A percentile compares a stretch with the other conserved stretches of the same genome.
Evolutionary conservation across 345 rosid species (phyloP).

Genomic region (Lepidium didymum): DNA sequence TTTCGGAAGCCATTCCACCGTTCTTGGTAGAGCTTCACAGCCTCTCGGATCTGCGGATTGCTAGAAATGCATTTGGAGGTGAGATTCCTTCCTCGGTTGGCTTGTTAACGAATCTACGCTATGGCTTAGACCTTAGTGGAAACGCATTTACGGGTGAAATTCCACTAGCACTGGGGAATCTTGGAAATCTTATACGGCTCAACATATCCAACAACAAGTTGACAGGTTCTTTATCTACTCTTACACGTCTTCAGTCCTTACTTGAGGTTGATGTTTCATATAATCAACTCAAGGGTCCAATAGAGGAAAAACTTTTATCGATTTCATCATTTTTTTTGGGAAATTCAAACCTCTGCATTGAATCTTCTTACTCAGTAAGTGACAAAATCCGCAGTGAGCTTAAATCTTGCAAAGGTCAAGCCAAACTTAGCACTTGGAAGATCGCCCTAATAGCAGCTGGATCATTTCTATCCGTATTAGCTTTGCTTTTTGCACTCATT

Average conservation of each 20-base stretch:
- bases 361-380: conserved; percentile 26
- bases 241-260: conserved; percentile 32
- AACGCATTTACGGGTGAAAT: conserved; percentile 54
- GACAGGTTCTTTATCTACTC: conserved; percentile 47
- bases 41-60: conserved; percentile 51
- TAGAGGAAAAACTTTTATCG: conserved; percentile 37
- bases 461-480: conserved; percentile 22
- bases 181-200: conserved; percentile 41
- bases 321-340: conserved; percentile 41
- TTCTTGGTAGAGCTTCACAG: conserved; percentile 42
- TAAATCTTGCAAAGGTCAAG: conserved; percentile 36
- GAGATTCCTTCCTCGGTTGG: conserved; percentile 58
- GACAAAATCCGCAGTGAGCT: conserved; percentile 28
- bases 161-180: conserved; percentile 39
- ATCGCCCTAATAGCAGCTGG: conserved; percentile 39
- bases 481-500: conserved; percentile 25
- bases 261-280: conserved; percentile 42
- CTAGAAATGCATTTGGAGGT: conserved; percentile 60
- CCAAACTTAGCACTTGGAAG: conserved; percentile 31
- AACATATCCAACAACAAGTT: conserved; percentile 68
- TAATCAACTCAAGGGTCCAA: conserved; percentile 59
- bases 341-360: conserved; percentile 57
- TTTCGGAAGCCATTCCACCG: conserved; percentile 55
- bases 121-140: conserved; percentile 55
- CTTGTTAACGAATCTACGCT: conserved; percentile 38